Evolutionary conservation across 208 protist genomes (phyloP).

Genomic region (Phytomonas sp.): DNA sequence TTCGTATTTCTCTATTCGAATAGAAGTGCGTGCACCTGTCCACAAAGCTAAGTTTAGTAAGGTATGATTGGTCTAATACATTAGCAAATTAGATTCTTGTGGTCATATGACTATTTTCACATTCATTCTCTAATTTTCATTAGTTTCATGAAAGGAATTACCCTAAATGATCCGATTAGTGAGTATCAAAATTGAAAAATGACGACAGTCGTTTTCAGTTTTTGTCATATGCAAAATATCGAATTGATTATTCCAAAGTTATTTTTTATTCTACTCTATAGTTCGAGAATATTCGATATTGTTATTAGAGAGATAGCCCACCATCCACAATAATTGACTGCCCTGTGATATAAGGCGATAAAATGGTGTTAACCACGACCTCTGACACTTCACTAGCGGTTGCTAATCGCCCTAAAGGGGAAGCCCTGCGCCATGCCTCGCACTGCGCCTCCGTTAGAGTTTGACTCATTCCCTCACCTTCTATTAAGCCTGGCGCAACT

Average conservation of each 20-base stretch:
- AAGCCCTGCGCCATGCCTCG: conserved; percentile 38
- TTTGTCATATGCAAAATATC: not conserved
- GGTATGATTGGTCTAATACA: not conserved
- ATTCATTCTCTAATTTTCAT: not conserved
- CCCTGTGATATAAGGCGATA: conserved; percentile 73
- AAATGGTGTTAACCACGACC: conserved; percentile 35
- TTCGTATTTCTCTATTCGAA: not conserved
- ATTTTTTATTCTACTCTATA: not conserved
- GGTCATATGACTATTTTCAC: not conserved
- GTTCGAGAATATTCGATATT: not conserved
- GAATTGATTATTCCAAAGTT: not conserved
- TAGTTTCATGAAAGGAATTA: not conserved
- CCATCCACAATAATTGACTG: conserved; percentile 79
- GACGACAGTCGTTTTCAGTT: not conserved
- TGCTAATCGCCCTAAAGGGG: conserved; percentile 60
- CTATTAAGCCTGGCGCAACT: conserved; percentile 82
- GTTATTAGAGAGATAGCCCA: conserved; percentile 17
- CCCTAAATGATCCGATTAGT: not conserved
- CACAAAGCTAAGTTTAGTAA: not conserved
- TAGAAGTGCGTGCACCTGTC: not conserved
- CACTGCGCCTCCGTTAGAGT: conserved; percentile 44
- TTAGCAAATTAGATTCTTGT: not conserved
- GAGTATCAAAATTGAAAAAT: not conserved
- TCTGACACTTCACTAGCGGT: conserved; percentile 74
- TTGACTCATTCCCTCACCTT: conserved; percentile 71